Evolutionary conservation across 768 basidiomycete species (phyloP), one percentile per base, ranked within the genome.

Genomic region (Mrakia hoshinonis): DNA sequence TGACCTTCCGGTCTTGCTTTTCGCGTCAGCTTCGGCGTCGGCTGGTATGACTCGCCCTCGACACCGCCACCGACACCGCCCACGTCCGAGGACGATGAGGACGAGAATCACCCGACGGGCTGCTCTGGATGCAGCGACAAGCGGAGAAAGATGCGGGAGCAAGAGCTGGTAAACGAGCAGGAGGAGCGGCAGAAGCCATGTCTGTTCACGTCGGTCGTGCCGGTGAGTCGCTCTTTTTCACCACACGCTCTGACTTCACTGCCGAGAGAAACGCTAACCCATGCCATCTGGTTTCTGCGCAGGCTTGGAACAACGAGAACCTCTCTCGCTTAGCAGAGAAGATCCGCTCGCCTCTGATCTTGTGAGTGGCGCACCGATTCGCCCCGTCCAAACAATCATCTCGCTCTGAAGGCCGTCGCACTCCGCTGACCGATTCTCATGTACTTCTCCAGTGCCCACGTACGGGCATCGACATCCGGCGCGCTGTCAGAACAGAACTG

Each of bases 271-370:
- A 61, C 47, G 22, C 34, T 29, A 6, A 39, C 38, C 22, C 12
- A 38, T 36, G 22, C 38, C 18, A 39, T 62, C 1, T 39, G 20
- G 48, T 34, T 51, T 38, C 26, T 49, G 13, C 15, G 13, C 47
- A 96, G 89, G 96, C 93, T 9, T 98, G 96, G 95, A 94, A 93
- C 77, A 96, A 97, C 77, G 85, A 88, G 31, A 98, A 99, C 78
- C 84, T 99, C 54, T 85, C 85, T n/a, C 86, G 96, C 20, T 81
- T 99, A 38, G 95, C 96, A 0, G 94, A 97, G 81, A 98, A 98
- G 82, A 94, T 95, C 80, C 91, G 93, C 79, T 93, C 91, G 1
- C 91, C 92, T 1, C 83, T 99, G 48, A 92, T 98, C 67, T 99
- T 98, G 90, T 90, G 78, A 77, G 87, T 82, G 69, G 54, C 54